Evolutionary conservation across 2,329 filamentous ascomycete genomes (phyloP), one percentile per base, ranked within the genome.

Genomic region (Colletotrichum plurivorum): DNA sequence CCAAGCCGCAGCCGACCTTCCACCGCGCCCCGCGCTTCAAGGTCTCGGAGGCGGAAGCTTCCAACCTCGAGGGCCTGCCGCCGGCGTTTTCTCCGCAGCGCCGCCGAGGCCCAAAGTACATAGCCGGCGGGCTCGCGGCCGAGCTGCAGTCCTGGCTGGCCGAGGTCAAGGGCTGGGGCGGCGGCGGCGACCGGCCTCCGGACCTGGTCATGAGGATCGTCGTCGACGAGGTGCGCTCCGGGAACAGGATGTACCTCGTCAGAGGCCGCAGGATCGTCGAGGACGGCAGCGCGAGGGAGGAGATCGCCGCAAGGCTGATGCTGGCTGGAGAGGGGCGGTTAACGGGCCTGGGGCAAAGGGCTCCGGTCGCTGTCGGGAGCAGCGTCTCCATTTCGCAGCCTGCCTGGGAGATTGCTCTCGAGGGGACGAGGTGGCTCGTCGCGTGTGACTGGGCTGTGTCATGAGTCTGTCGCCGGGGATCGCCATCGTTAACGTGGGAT

Each of bases 71-170:
- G 72, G 75, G 8, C 67, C 77, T 16, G 74, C 77, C 3, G 65
- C 72, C 9, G 73, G 75, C 16, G 1, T 81, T 82, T 52, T 81
- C 81, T 2, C 81, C 80, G 2, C 80, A 79, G 65, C 77, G 77
- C 1, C 77, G 77, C 1, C 63, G 67, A 4, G 79, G 80, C 16
- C 75, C 70, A 13, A 78, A 73, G 61, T 84, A 82, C 36, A 22
- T 82, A 0, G 58, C 78, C 4, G 77, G 78, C 18, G 82, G 82
- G 0, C 72, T 83, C 22, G 82, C 82, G 1, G 78, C 80, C 2
- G 76, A 77, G 52, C 73, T 84, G 7, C 82, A 84, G 67, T 77
- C 78, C 15, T 82, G 80, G 79, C 74, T 84, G 10, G 81, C 82
- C 0, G 80, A 83, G 22, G 76, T 83, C 25, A 81, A 79, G 68